Evolutionary conservation across 345 rosid species (phyloP).

Genomic region (Hypericum androsaemum): DNA sequence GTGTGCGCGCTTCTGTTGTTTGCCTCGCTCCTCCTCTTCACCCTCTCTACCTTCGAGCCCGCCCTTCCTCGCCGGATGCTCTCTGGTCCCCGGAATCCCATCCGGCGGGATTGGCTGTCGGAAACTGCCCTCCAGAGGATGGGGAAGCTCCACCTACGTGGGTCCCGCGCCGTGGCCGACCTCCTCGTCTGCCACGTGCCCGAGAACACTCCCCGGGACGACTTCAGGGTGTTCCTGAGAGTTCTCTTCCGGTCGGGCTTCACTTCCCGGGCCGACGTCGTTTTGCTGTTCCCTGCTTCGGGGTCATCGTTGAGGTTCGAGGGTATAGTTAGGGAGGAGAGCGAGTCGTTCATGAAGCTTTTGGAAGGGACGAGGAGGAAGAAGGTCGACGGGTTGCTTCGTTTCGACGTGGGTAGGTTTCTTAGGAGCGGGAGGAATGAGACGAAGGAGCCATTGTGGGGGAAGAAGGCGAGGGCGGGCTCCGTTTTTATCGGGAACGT

Average conservation of each 20-base stretch:
- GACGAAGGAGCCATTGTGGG: conserved; percentile 63
- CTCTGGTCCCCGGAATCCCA: not conserved
- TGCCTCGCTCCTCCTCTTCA: conserved; percentile 67
- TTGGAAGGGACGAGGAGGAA: conserved; percentile 20
- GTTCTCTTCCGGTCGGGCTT: conserved; percentile 58
- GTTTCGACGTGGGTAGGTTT: conserved; percentile 44
- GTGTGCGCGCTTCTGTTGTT: conserved; percentile 60
- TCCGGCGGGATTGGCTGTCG: not conserved
- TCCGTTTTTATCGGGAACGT: conserved; percentile 2
- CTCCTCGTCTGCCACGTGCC: conserved; percentile 52
- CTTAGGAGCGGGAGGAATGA: conserved; percentile 31
- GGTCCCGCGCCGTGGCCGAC: conserved; percentile 45
- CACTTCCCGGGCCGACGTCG: conserved; percentile 52
- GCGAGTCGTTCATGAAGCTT: conserved; percentile 54
- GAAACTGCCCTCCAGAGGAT: conserved; percentile 48
- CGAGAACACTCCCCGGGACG: conserved; percentile 43
- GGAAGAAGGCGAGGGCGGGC: conserved; percentile 38
- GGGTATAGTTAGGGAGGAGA: conserved; percentile 46
- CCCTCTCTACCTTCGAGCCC: conserved; percentile 88
- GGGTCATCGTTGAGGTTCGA: conserved; percentile 21
- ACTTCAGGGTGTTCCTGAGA: conserved; percentile 53
- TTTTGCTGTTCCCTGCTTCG: conserved; percentile 40
- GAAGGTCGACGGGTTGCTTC: conserved; percentile 13
- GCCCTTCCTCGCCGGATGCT: conserved; percentile 18
- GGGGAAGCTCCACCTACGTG: conserved; percentile 53